phyloP scores from a whole-genome alignment of 108 stramenopile genomes.

The Cylindrotheca closterium region DNA sequence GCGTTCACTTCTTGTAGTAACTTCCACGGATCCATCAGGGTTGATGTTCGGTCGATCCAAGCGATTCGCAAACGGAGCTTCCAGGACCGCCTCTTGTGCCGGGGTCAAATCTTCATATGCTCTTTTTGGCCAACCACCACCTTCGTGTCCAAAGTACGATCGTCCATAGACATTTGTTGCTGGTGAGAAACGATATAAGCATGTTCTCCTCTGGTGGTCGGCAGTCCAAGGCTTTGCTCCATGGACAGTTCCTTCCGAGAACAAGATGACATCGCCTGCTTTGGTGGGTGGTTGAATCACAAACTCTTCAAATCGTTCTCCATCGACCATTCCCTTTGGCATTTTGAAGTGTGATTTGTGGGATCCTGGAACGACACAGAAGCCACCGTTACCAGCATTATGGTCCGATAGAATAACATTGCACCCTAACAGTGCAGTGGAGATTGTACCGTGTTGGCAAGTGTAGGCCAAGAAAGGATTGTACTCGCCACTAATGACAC shows the following conservation, averaged over 20 bases:
- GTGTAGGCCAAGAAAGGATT: slow-evolving; percentile 84
- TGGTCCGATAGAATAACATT: slow-evolving; percentile 86
- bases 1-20: slow-evolving; percentile 65
- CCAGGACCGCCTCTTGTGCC: slow-evolving; percentile 81
- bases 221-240: slow-evolving; percentile 85
- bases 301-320: slow-evolving; percentile 66
- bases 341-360: slow-evolving; percentile 92
- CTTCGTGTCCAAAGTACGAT: slow-evolving; percentile 82
- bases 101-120: slow-evolving; percentile 80
- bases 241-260: slow-evolving; percentile 90
- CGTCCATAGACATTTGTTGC: slow-evolving; percentile 83
- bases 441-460: slow-evolving; percentile 72
- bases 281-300: slow-evolving; percentile 87
- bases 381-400: slow-evolving; percentile 85
- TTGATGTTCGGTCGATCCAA: slow-evolving; percentile 80
- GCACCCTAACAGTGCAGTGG: slow-evolving; percentile 69
- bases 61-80: slow-evolving; percentile 89
- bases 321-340: slow-evolving; percentile 86
- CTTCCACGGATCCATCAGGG: slow-evolving; percentile 60
- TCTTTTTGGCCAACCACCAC: slow-evolving; percentile 70
- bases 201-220: slow-evolving; percentile 65
- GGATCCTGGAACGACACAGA: slow-evolving; percentile 89
- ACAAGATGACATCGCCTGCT: slow-evolving; percentile 91
- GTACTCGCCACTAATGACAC: slow-evolving; percentile 58
- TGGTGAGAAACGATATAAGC: slow-evolving; percentile 86